Percentiles rank a stretch among this genome's conserved stretches.
Evolutionary conservation across 495 filamentous ascomycete species (phyloP).

Genomic region (Penicillium manginii): DNA sequence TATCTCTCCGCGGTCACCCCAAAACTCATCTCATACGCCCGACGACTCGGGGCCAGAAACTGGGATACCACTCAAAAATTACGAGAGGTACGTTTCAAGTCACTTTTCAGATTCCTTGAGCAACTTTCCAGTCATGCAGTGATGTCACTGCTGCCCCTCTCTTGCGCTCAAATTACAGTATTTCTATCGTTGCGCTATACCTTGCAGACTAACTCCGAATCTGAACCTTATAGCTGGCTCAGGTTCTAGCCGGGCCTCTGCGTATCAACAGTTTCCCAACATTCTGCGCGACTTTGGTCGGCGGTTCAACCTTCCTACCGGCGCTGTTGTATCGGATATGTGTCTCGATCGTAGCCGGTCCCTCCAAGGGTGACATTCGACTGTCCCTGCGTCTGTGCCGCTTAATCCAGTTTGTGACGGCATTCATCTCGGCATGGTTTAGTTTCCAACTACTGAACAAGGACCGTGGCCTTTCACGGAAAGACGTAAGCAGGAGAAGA

Average conservation of each 20-base stretch:
- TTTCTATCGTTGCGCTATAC: constrained; percentile 1
- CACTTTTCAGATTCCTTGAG: constrained; percentile 2
- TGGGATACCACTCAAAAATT: constrained; percentile 43
- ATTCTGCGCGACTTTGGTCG: constrained; percentile 77
- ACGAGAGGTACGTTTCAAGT: constrained; percentile 39
- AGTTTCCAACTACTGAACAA: constrained; percentile 52
- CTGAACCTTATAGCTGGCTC: constrained; percentile 33
- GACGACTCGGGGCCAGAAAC: constrained; percentile 50
- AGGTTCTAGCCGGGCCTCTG: constrained; percentile 41
- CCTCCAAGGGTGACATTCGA: constrained; percentile 19
- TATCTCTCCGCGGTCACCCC: constrained; percentile 74
- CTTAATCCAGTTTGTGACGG: constrained; percentile 43
- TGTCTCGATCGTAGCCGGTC: constrained; percentile 25
- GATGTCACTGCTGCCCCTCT: constrained; percentile 8
- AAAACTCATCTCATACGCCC: constrained; percentile 61
- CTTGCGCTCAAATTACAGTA: neutral
- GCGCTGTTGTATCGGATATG: constrained; percentile 38
- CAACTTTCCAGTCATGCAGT: constrained; percentile 4
- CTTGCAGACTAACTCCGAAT: constrained; percentile 11
- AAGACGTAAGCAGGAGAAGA: constrained; percentile 8
- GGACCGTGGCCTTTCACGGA: constrained; percentile 30
- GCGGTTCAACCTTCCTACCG: constrained; percentile 75
- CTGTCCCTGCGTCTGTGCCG: constrained; percentile 24
- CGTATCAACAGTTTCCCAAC: constrained; percentile 68
- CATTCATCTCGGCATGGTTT: constrained; percentile 52